A percentile compares a stretch with the other conserved stretches of the same genome.
Evolutionary conservation across 768 basidiomycete genomes (phyloP).

Genomic region (Hebeloma cylindrosporum): DNA sequence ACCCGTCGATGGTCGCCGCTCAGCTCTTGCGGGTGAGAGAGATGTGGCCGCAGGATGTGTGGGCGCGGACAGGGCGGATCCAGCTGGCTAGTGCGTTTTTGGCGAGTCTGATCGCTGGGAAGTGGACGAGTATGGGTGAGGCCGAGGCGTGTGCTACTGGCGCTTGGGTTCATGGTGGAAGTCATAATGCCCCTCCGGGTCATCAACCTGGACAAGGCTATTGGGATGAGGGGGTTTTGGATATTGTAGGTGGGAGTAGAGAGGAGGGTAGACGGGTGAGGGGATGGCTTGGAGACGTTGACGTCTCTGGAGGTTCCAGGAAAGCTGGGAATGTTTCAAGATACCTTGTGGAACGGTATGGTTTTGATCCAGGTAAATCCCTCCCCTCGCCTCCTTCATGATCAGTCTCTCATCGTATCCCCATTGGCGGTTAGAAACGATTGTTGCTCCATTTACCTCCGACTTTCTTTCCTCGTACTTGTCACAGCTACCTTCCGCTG

Average conservation of each 20-base stretch:
- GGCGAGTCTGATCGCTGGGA: constrained; percentile 67
- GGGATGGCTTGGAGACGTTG: constrained; percentile 83
- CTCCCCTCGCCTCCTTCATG: constrained; percentile 4
- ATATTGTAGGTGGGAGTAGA: constrained; percentile 73
- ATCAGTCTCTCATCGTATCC: neutral
- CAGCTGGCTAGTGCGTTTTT: constrained; percentile 79
- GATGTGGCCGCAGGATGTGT: constrained; percentile 73
- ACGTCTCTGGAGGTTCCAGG: constrained; percentile 61
- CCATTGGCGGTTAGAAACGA: constrained; percentile 48
- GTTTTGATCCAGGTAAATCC: constrained; percentile 66
- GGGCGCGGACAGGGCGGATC: constrained; percentile 73
- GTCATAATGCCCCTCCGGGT: constrained; percentile 22
- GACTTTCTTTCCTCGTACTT: constrained; percentile 78
- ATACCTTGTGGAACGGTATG: constrained; percentile 79
- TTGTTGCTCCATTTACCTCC: constrained; percentile 74
- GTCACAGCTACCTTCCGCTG: constrained; percentile 67
- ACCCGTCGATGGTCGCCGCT: constrained; percentile 68
- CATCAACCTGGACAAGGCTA: constrained; percentile 39
- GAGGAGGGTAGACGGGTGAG: constrained; percentile 74
- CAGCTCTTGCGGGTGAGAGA: constrained; percentile 80
- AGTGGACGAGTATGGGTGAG: constrained; percentile 71
- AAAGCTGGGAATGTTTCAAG: constrained; percentile 66
- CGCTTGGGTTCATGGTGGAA: constrained; percentile 68
- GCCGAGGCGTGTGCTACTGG: constrained; percentile 79
- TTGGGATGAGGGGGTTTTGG: constrained; percentile 80